These are phyloP conservation scores for Aphanoascus verrucosus DNA, from an alignment of 2,329 filamentous ascomycete genomes.

Conservation along the genomic window DNA sequence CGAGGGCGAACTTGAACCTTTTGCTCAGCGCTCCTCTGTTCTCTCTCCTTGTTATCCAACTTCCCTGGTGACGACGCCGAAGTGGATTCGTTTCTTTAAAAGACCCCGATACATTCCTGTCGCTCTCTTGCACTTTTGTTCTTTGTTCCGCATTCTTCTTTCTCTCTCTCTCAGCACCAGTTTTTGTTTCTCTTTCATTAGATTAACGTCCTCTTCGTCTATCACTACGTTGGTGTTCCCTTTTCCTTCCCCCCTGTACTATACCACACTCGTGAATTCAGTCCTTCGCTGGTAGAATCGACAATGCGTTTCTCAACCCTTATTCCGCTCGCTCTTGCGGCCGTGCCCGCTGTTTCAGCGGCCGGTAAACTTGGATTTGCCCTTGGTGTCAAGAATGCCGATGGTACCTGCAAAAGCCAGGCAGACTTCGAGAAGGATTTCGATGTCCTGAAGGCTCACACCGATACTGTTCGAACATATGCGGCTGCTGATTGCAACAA, in stretches of 20 bases:
- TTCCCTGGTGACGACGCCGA: constrained; percentile 4
- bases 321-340: constrained; percentile 33
- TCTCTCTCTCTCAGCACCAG: not conserved
- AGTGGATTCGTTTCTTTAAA: constrained; percentile 9
- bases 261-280: not conserved
- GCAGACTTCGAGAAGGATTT: constrained; percentile 57
- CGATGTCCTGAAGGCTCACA: constrained; percentile 44
- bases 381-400: constrained; percentile 53
- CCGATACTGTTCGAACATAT: constrained; percentile 55
- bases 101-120: not conserved
- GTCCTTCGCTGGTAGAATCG: constrained; percentile 10
- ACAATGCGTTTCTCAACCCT: constrained; percentile 39
- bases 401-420: constrained; percentile 51
- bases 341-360: constrained; percentile 41
- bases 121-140: constrained; percentile 6
- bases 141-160: constrained; percentile 6
- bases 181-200: constrained; percentile 5
- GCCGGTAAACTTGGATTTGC: constrained; percentile 53
- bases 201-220: not conserved
- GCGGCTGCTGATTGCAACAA: constrained; percentile 56
- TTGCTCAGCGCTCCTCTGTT: not conserved
- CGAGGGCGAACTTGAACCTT: constrained; percentile 1
- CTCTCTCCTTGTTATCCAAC: constrained; percentile 1
- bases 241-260: not conserved
- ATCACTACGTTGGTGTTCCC: not conserved